Percentiles rank a stretch among this genome's conserved stretches.
Conservation (phyloP, 208 protist genomes). For the Trypanosoma caninum region DNA sequence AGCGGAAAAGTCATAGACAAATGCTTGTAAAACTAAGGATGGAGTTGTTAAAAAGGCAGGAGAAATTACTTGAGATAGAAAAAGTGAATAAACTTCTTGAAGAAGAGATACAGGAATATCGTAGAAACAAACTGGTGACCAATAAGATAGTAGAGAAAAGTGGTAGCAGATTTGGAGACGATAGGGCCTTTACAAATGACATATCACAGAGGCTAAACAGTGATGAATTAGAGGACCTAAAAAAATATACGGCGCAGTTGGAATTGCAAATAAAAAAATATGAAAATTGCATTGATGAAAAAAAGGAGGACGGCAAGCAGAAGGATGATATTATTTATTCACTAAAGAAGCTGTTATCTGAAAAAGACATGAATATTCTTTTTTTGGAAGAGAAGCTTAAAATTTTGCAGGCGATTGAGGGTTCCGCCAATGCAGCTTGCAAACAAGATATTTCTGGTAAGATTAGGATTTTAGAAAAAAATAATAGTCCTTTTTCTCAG, state of each 20-base stretch:
- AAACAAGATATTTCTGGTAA: not conserved
- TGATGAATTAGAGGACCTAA: no score
- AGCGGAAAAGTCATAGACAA: not conserved
- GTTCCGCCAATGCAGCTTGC: no score
- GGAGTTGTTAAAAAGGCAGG: not conserved
- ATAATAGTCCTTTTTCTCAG: not conserved
- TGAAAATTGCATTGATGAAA: not conserved
- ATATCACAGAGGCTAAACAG: no score
- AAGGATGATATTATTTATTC: slow-evolving; percentile 10
- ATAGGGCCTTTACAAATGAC: no score
- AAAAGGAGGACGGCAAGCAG: not conserved
- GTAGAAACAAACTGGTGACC: no score
- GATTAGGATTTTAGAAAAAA: slow-evolving; percentile 5
- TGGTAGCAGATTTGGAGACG: no score
- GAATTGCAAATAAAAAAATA: not conserved
- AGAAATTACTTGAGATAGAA: no score
- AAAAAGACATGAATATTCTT: slow-evolving; percentile 2
- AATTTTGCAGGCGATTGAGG: not conserved
- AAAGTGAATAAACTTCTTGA: no score
- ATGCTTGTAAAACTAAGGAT: not conserved
- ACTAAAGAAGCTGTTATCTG: not conserved
- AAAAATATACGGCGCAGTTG: not conserved
- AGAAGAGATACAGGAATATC: slow-evolving; percentile 4
- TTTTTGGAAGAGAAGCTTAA: not conserved
- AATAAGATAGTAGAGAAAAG: no score